Evolutionary conservation across 805 yeast species (phyloP), one percentile per base, ranked within the genome.

Genomic region (Novakomyces olei): DNA sequence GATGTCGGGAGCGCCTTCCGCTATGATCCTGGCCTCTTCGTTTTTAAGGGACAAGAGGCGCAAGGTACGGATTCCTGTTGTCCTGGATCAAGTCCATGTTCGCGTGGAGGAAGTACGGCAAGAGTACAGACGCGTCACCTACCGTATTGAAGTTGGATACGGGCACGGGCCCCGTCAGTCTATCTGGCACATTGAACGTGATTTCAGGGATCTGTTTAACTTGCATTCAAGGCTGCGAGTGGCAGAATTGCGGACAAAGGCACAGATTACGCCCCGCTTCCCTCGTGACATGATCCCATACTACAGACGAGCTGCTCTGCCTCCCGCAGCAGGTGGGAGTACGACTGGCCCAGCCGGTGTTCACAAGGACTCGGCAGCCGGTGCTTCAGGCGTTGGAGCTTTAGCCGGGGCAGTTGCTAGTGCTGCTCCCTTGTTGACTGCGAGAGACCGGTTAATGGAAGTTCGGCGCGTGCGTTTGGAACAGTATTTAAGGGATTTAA

Each of bases 101-200:
- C 61, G 64, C 27, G 60, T 88, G 4, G 51, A 63, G 27, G 42
- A 47, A 8, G 36, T 39, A 10, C 34, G 40, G 15, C 40, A 41
- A 3, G 35, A 40, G 10, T 40, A 40, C 10, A 72, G 69, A 40
- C 36, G 57, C 43, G 33, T 50, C 51, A 63, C 59, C 34, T 75
- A 66, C 42, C 59, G 65, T 37, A 56, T 88, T n/a, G 77, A 74
- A 31, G 57, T 88, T 29, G 93, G 83, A 47, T 88, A 88, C 46
- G 98, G 96, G 5, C 67, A 81, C 20, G 93, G 93, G 2, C 66
- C 69, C 4, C 67, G 72, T 35, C 55, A 81, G 34, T 56, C 81
- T 43, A 67, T 67, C 42, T 88, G 98, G 98, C 58, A 72, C 1
- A 66, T 88, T 5, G 60, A 68, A 19, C 74, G 73, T 43, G 73